These are phyloP conservation scores for Penicillium nordicum DNA, from an alignment of 2,329 filamentous ascomycete genomes.

Conservation along the genomic window DNA sequence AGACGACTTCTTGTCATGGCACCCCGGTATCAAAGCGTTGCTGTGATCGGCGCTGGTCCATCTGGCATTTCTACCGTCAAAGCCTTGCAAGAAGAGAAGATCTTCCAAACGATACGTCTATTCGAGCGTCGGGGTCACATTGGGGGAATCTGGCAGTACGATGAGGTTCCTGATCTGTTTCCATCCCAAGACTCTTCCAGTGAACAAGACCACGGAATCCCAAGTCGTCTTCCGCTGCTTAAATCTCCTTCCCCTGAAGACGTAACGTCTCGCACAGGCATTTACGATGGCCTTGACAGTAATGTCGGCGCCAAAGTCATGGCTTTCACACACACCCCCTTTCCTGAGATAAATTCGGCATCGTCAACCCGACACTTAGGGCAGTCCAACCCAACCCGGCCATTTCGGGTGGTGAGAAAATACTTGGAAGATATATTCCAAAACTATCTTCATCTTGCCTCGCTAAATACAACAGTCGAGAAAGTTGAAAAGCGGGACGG, in stretches of 20 bases:
- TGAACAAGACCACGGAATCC: conserved; percentile 7
- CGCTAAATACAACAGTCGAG: conserved; percentile 34
- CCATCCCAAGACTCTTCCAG: conserved; percentile 1
- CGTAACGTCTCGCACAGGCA: conserved; percentile 23
- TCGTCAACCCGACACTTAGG: conserved; percentile 20
- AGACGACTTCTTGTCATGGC: background rate
- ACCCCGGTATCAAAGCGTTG: conserved; percentile 10
- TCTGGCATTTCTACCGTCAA: conserved; percentile 29
- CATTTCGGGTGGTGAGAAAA: conserved; percentile 22
- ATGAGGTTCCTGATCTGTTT: conserved; percentile 27
- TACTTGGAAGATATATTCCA: conserved; percentile 27
- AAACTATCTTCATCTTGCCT: conserved; percentile 27
- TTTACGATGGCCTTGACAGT: conserved; percentile 26
- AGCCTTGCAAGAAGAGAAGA: conserved; percentile 31
- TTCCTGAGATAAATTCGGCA: conserved; percentile 25
- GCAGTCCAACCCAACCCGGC: conserved; percentile 22
- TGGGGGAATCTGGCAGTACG: conserved; percentile 34
- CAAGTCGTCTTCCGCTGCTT: conserved; percentile 18
- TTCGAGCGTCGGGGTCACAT: conserved; percentile 32
- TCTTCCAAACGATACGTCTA: conserved; percentile 31
- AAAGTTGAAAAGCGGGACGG: conserved; percentile 18
- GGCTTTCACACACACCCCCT: conserved; percentile 28
- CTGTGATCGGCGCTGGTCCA: conserved; percentile 28
- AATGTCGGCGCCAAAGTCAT: conserved; percentile 29
- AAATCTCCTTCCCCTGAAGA: conserved; percentile 17